These are phyloP conservation scores for Ascochyta koolunga DNA, from an alignment of 2,329 filamentous ascomycete genomes.

Conservation along the genomic window DNA sequence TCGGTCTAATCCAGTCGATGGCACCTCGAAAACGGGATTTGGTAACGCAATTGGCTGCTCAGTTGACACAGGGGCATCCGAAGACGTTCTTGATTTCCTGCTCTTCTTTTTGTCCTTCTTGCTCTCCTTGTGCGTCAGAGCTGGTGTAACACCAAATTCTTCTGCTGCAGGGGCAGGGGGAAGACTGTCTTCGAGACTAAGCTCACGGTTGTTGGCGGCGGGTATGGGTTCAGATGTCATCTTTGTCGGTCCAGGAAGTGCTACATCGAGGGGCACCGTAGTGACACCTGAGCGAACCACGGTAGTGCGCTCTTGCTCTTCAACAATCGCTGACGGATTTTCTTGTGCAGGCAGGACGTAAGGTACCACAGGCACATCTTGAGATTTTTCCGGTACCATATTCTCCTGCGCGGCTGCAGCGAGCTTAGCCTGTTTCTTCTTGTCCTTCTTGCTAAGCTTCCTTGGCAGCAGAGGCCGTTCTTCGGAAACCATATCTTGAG, in stretches of 20 bases:
- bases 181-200: constrained; percentile 13
- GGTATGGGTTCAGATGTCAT: neutral
- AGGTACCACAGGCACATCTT: neutral
- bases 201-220: neutral
- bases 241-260: neutral
- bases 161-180: constrained; percentile 2
- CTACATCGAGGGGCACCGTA: neutral
- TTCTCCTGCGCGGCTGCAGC: neutral
- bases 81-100: constrained; percentile 19
- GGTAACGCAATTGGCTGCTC: neutral
- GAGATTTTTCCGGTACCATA: neutral
- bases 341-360: neutral
- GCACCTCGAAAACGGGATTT: neutral
- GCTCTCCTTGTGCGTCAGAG: constrained; percentile 30
- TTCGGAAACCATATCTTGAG: constrained; percentile 7
- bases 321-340: neutral
- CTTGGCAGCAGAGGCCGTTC: constrained; percentile 18
- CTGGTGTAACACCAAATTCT: constrained; percentile 18
- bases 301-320: neutral
- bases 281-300: neutral
- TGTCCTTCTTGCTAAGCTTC: constrained; percentile 40
- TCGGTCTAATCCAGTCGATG: neutral
- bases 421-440: constrained; percentile 43
- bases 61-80: neutral
- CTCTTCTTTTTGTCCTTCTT: constrained; percentile 43